Percentiles rank a stretch among this genome's conserved stretches.
Evolutionary conservation across 2,329 filamentous ascomycete genomes (phyloP).

Genomic region (Microdochium bolleyi): DNA sequence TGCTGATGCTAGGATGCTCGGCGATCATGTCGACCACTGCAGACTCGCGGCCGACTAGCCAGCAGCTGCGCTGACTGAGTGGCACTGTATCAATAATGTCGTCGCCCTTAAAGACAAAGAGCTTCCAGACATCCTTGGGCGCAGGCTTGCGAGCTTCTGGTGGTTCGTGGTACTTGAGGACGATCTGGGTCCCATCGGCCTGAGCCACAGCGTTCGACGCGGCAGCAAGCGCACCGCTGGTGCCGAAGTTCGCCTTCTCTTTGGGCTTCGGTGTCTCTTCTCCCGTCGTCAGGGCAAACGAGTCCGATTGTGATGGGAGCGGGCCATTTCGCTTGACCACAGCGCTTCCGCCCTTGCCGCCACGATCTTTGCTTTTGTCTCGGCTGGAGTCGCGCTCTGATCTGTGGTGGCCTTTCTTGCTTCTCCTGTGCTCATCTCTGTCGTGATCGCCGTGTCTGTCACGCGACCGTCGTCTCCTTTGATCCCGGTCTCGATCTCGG

Average conservation of each 20-base stretch:
- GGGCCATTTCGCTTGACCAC: conserved; percentile 35
- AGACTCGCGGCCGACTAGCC: conserved; percentile 78
- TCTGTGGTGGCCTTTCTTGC: conserved; percentile 1
- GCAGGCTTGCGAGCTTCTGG: conserved; percentile 85
- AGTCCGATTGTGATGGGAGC: conserved; percentile 51
- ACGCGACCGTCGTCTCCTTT: background rate
- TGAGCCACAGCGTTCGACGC: conserved; percentile 74
- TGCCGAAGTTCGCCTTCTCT: conserved; percentile 80
- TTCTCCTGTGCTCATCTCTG: background rate
- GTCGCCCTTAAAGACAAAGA: conserved; percentile 85
- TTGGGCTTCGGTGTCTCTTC: conserved; percentile 52
- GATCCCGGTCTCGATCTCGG: conserved; percentile 10
- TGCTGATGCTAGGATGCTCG: conserved; percentile 87
- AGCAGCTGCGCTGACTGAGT: conserved; percentile 71
- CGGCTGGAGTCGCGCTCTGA: conserved; percentile 1
- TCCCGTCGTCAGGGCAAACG: conserved; percentile 48
- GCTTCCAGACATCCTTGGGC: conserved; percentile 69
- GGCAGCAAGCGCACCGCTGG: conserved; percentile 75
- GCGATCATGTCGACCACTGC: conserved; percentile 75
- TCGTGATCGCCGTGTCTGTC: conserved; percentile 1
- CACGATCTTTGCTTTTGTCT: conserved; percentile 1
- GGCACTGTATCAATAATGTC: conserved; percentile 78
- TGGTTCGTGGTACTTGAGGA: conserved; percentile 94
- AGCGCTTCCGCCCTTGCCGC: conserved; percentile 3
- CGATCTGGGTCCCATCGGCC: conserved; percentile 63